Base-by-base conservation (phyloP, 305 asterid genomes). In the Fraxinus latifolia region DNA sequence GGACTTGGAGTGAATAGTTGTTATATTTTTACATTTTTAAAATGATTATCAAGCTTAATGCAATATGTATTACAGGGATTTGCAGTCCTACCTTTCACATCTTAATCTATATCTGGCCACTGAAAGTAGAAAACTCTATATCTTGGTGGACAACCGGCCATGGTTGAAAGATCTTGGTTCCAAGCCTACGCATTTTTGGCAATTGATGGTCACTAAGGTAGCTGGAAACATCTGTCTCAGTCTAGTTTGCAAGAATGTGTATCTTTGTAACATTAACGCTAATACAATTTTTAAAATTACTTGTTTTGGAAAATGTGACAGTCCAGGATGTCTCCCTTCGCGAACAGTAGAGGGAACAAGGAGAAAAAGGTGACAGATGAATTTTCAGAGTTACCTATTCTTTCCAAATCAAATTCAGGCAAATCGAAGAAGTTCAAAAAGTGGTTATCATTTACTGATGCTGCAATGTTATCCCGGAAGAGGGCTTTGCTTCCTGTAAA, bases 141-240 rank as follows among this genome's bases (percentile, higher is more conserved):
- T 94, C 74, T 90, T 94, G 89, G 97, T 94, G 84, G 98, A 94
- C 80, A 94, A 94, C 83, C 84, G 89, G 68, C 97, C 98, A 77
- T 92, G 98, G 97, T 78, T 92, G 85, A 81, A 87, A 80, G 94
- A 94, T 79, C 94, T 89, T 53, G 91, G 87, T 21, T 82, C 97
- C 77, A 78, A 88, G 68, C 91, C 98, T 75, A 91, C 97, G 5
- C 97, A 94, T 82, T 86, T 93, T 83, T 94, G 98, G 98, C 97
- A 94, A 77, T 78, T 93, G 88, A 93, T 94, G 97, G 97, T 94
- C 80, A 94, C 98, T 71, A 94, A 94, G 96, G 98, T 92, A 78
- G 80, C 86, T 81, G 68, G 47, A 36, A 74, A 72, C 65, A 14
- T 77, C n/a, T 83, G 53, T 68, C 42, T 27, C 44, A 39, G 73